Evolutionary conservation across 2,329 filamentous ascomycete species (phyloP).

Genomic region (Aspergillus aculeatus): DNA sequence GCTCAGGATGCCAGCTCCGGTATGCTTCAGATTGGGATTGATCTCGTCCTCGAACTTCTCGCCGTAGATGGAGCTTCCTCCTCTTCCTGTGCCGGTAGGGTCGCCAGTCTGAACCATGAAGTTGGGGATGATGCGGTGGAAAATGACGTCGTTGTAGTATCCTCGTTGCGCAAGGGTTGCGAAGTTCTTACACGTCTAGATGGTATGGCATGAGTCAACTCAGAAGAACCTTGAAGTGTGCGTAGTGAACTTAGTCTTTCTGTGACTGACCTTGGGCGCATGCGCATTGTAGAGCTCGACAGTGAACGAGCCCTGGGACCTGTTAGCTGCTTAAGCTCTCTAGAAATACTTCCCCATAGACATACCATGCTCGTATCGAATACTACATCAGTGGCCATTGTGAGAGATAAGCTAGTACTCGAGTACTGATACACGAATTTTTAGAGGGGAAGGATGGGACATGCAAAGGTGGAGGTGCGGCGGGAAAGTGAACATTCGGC

Average conservation of each 20-base stretch:
- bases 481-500: slow-evolving; percentile 16
- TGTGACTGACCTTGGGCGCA: slow-evolving; percentile 64
- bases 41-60: slow-evolving; percentile 96
- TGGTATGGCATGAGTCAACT: slow-evolving; percentile 18
- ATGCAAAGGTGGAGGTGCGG: slow-evolving; percentile 10
- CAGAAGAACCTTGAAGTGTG: neutral
- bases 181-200: slow-evolving; percentile 81
- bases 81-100: slow-evolving; percentile 87
- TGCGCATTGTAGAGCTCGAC: slow-evolving; percentile 88
- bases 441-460: neutral
- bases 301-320: slow-evolving; percentile 69
- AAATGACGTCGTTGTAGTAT: slow-evolving; percentile 83
- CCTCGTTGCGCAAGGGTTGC: slow-evolving; percentile 71
- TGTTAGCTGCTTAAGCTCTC: slow-evolving; percentile 16
- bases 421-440: neutral
- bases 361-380: slow-evolving; percentile 83
- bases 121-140: slow-evolving; percentile 91
- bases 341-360: neutral
- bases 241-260: neutral
- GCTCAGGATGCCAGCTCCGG: slow-evolving; percentile 85
- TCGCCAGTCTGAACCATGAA: slow-evolving; percentile 98
- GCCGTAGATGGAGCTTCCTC: slow-evolving; percentile 86
- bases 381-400: slow-evolving; percentile 73
- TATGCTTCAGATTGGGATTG: slow-evolving; percentile 73
- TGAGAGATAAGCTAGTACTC: slow-evolving; percentile 6